These are phyloP conservation scores for Colletotrichum noveboracense DNA, from an alignment of 2,329 filamentous ascomycete species.

Conservation along the genomic window DNA sequence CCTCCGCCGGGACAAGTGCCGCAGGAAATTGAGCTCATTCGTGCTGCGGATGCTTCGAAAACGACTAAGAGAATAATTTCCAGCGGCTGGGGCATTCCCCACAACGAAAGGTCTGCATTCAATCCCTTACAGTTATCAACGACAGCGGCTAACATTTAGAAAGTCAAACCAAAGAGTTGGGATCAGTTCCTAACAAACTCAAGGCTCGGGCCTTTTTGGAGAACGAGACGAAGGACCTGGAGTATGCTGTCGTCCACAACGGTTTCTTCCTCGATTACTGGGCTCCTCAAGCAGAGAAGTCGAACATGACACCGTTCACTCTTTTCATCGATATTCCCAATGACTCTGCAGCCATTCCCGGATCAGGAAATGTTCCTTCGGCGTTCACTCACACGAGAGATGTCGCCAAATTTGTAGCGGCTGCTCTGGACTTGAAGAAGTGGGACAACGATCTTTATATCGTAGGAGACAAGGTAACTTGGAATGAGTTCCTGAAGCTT, in stretches of 20 bases:
- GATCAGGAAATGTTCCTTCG: conserved; percentile 47
- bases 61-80: conserved; percentile 46
- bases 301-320: conserved; percentile 41
- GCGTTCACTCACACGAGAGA: conserved; percentile 55
- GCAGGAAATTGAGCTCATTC: conserved; percentile 47
- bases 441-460: conserved; percentile 46
- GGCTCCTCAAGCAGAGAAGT: conserved; percentile 40
- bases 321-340: conserved; percentile 49
- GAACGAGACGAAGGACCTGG: conserved; percentile 31
- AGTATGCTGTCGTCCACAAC: conserved; percentile 42
- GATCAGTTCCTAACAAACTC: conserved; percentile 6
- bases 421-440: conserved; percentile 40
- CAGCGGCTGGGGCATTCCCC: conserved; percentile 44
- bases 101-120: conserved; percentile 30
- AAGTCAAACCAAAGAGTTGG: not conserved
- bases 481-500: conserved; percentile 47
- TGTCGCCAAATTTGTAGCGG: conserved; percentile 50
- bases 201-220: conserved; percentile 28
- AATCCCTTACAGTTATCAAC: not conserved
- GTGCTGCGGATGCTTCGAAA: conserved; percentile 42
- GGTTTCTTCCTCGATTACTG: conserved; percentile 54
- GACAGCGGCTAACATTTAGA: not conserved
- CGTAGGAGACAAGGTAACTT: conserved; percentile 46
- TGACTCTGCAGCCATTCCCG: conserved; percentile 52
- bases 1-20: conserved; percentile 26